Evolutionary conservation across 352 stramenopile species (phyloP).

Genomic region (Phytophthora capsici): DNA sequence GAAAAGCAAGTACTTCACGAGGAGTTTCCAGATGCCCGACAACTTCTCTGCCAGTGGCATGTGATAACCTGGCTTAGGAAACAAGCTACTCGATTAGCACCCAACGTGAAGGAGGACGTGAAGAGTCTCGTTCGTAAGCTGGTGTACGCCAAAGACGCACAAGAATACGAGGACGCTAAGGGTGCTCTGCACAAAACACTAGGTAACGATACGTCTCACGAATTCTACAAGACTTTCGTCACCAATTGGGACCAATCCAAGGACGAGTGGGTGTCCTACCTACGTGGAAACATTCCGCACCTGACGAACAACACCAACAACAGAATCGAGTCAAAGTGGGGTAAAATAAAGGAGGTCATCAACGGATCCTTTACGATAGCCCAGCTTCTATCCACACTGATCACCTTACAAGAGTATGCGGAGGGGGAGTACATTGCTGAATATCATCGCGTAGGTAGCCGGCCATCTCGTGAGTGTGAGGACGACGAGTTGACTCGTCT

Average conservation of each 20-base stretch:
- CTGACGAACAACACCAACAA: too few species aligned
- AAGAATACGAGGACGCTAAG: conserved; percentile 3
- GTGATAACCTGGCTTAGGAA: conserved; percentile 21
- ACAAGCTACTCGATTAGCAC: background rate
- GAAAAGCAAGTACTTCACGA: background rate
- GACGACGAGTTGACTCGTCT: background rate
- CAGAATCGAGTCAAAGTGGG: too few species aligned
- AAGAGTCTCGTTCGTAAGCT: conserved; percentile 5
- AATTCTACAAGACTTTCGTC: background rate
- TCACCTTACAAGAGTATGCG: too few species aligned
- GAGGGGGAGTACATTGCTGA: too few species aligned
- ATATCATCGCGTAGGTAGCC: background rate
- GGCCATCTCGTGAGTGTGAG: background rate
- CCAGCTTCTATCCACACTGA: too few species aligned
- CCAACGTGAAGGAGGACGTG: background rate
- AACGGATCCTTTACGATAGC: too few species aligned
- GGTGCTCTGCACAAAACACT: background rate
- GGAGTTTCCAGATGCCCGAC: background rate
- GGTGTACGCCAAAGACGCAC: background rate
- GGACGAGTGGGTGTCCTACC: too few species aligned
- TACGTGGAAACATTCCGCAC: too few species aligned
- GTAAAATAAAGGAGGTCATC: too few species aligned
- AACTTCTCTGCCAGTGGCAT: conserved; percentile 2
- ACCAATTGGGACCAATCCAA: background rate
- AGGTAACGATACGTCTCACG: background rate